phyloP scores from a whole-genome alignment of 805 yeast genomes.

The Myxozyma neotropica region DNA sequence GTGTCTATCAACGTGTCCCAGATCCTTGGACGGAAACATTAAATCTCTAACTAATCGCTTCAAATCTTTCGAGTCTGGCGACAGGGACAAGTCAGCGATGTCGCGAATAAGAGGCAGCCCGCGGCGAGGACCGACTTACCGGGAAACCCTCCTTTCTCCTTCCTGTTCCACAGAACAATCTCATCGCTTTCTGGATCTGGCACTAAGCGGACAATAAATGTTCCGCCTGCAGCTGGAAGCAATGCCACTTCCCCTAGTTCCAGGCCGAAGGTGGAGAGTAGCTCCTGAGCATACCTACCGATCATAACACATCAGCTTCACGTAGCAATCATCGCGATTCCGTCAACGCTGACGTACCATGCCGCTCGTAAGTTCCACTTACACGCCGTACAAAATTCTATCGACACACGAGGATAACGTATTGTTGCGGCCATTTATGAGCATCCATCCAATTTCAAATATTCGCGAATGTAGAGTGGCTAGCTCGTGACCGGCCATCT shows the following conservation, averaged over 20 bases:
- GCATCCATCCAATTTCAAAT: too few species aligned
- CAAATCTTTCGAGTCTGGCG: conserved; percentile 66
- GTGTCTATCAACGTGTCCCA: conserved; percentile 66
- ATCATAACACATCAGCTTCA: not conserved
- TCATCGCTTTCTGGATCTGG: conserved; percentile 42
- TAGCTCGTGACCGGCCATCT: too few species aligned
- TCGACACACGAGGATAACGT: conserved; percentile 61
- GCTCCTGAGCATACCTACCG: conserved; percentile 55
- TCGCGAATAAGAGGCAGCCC: too few species aligned
- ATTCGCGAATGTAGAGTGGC: not conserved
- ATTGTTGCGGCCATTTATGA: conserved; percentile 11
- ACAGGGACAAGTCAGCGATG: not conserved
- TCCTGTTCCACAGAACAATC: conserved; percentile 62
- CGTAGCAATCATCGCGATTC: not conserved
- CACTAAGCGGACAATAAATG: conserved; percentile 61
- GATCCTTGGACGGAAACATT: conserved; percentile 54
- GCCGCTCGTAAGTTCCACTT: conserved; percentile 87
- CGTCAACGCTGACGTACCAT: conserved; percentile 55
- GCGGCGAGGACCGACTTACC: conserved; percentile 34
- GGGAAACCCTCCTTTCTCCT: conserved; percentile 72
- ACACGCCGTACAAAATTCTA: conserved; percentile 78
- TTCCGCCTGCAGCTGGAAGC: conserved; percentile 54
- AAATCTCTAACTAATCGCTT: conserved; percentile 66
- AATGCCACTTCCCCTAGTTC: conserved; percentile 58
- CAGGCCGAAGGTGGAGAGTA: conserved; percentile 75